Evolutionary conservation across 768 basidiomycete species (phyloP).

Genomic region (Coprinopsis sp.): DNA sequence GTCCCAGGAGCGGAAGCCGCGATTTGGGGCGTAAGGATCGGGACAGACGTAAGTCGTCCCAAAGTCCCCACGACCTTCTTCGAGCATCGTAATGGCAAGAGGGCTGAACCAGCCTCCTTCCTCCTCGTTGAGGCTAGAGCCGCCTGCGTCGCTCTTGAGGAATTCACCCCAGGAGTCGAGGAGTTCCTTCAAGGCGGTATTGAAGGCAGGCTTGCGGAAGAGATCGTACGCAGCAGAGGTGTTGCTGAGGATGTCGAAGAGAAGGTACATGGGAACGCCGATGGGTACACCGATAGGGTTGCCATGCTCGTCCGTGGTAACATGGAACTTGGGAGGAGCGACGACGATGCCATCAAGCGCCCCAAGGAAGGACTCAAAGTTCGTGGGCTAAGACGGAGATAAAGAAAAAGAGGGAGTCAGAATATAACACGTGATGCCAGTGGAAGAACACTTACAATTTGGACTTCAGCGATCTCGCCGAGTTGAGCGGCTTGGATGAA

Average conservation of each 20-base stretch:
- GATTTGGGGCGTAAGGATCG: slow-evolving; percentile 32
- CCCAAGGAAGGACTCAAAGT: slow-evolving; percentile 36
- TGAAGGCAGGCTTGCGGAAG: slow-evolving; percentile 42
- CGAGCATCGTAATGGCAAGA: slow-evolving; percentile 10
- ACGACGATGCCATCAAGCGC: slow-evolving; percentile 39
- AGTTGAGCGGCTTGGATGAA: too few species aligned
- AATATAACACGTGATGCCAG: background rate
- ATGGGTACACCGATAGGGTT: slow-evolving; percentile 28
- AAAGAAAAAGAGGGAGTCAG: background rate
- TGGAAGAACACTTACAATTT: background rate
- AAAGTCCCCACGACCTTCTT: slow-evolving; percentile 22
- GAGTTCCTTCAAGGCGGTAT: slow-evolving; percentile 41
- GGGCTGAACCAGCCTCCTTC: slow-evolving; percentile 45
- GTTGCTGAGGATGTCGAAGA: slow-evolving; percentile 39
- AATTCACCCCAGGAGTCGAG: slow-evolving; percentile 46
- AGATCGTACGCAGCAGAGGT: slow-evolving; percentile 24
- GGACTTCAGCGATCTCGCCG: too few species aligned
- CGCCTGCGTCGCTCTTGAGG: slow-evolving; percentile 31
- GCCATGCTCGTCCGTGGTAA: background rate
- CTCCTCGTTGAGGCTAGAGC: slow-evolving; percentile 21
- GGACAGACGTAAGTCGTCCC: slow-evolving; percentile 14
- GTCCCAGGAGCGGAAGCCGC: slow-evolving; percentile 49
- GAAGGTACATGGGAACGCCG: slow-evolving; percentile 43
- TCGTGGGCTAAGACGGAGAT: background rate
- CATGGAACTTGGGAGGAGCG: slow-evolving; percentile 34